Evolutionary conservation across 331 rosid genomes (phyloP), one percentile per base, ranked within the genome.

Genomic region (Dryas integrifolia): DNA sequence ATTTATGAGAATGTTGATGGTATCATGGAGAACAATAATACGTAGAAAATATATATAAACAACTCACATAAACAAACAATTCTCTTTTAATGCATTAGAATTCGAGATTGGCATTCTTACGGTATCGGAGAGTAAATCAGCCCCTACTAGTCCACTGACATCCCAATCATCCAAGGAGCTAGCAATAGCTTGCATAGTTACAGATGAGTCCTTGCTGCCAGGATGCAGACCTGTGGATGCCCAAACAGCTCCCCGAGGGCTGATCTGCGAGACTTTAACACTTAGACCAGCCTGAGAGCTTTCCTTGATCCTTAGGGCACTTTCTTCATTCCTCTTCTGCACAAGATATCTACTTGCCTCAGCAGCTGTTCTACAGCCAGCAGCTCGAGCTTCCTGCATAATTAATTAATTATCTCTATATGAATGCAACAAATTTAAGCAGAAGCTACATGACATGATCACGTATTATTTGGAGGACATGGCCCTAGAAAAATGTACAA

Each of bases 371-470:
- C 58, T 83, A 83, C 93, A 92, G 13, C 97, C 97, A 52, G 92
- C 90, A 71, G 85, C 80, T 82, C 88, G 90, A 73, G 97, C 96
- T 73, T 85, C 93, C 98, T 90, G 78, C 75, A 73, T 51, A 60
- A 18, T 30, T 30, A 30, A 30, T 30, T 7, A 62, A 40, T 8
- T 41, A 62, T 62, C 46, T 0, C 67, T 43, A 7, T 41, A 41
- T 46, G 15, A 43, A 45, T 35, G 57, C 75, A 56, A 1, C 21
- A 0, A 12, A 41, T 15, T 8, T 21, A 26, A 12, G 24, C 24
- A 70, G 15, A 24, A 45, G 21, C 26, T 6, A 41, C 3, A 9
- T 45, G 6, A 26, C 6, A 57, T 43, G 55, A 44, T 56, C 16
- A 0, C 15, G 21, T 69, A 21, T 70, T 18, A 21, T 10, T 46